Evolutionary conservation across 1,139 yeast species (phyloP).

Genomic region (Scheffersomyces illinoinensis): DNA sequence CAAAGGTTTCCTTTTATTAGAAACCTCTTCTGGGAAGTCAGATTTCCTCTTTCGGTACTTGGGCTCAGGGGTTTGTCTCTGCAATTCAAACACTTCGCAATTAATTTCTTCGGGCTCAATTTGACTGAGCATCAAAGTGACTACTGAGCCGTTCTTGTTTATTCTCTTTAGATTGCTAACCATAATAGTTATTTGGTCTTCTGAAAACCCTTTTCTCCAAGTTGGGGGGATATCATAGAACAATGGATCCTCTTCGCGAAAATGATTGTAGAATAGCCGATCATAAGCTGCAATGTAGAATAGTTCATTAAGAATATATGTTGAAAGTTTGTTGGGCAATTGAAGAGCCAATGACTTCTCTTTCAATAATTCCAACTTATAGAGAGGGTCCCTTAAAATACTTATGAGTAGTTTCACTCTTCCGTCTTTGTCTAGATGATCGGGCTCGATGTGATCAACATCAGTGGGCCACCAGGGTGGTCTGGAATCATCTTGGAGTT

Average conservation of each 20-base stretch:
- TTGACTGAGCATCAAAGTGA: conserved; percentile 17
- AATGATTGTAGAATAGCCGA: conserved; percentile 19
- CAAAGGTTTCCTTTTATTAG: not conserved
- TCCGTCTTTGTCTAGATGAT: conserved; percentile 62
- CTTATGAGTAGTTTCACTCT: conserved; percentile 50
- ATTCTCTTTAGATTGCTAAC: conserved; percentile 15
- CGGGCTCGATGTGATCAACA: conserved; percentile 71
- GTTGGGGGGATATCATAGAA: conserved; percentile 1
- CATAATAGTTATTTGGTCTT: conserved; percentile 6
- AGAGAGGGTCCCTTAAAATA: conserved; percentile 33
- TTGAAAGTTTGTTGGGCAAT: conserved; percentile 11
- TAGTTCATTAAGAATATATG: conserved; percentile 24
- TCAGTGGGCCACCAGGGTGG: conserved; percentile 74
- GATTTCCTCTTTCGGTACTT: not conserved
- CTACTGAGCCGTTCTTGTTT: conserved; percentile 12
- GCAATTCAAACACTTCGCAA: conserved; percentile 10
- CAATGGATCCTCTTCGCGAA: conserved; percentile 9
- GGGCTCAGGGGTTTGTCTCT: conserved; percentile 1
- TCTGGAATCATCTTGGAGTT: conserved; percentile 43
- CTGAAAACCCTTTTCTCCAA: not conserved
- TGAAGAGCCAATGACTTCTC: conserved; percentile 11
- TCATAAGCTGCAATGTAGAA: conserved; percentile 32
- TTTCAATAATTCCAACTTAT: conserved; percentile 23
- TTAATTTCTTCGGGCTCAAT: conserved; percentile 12
- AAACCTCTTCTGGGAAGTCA: not conserved